Conservation (phyloP, 805 yeast species). For the Candida boleticola region DNA sequence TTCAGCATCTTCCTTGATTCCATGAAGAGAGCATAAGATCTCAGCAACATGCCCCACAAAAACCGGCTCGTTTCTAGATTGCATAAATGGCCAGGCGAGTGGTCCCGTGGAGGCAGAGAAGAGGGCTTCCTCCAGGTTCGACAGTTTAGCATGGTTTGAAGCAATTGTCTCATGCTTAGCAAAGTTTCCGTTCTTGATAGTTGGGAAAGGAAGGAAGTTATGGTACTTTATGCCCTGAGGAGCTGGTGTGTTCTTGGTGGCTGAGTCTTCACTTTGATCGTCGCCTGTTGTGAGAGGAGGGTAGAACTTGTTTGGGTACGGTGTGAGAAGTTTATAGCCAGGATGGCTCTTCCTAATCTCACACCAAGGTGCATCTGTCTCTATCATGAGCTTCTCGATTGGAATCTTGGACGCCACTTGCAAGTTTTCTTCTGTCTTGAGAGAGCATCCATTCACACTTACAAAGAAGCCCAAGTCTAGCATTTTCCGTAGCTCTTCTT, state of each 20-base stretch:
- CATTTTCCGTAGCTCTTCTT: slow-evolving; percentile 57
- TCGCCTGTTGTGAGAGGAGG: slow-evolving; percentile 58
- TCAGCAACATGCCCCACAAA: slow-evolving; percentile 76
- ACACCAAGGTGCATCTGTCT: slow-evolving; percentile 99
- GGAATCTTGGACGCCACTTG: slow-evolving; percentile 70
- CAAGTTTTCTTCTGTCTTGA: slow-evolving; percentile 73
- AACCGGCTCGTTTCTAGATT: slow-evolving; percentile 92
- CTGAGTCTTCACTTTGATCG: background rate
- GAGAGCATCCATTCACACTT: slow-evolving; percentile 91
- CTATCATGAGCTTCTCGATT: slow-evolving; percentile 66
- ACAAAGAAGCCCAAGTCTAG: slow-evolving; percentile 62
- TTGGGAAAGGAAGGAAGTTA: slow-evolving; percentile 57
- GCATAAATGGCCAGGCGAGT: slow-evolving; percentile 52
- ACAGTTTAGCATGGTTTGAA: slow-evolving; percentile 8
- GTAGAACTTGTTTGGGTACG: slow-evolving; percentile 56
- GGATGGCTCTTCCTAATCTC: slow-evolving; percentile 77
- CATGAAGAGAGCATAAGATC: slow-evolving; percentile 33
- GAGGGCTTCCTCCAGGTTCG: slow-evolving; percentile 19
- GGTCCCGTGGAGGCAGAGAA: slow-evolving; percentile 18
- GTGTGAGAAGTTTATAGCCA: slow-evolving; percentile 54
- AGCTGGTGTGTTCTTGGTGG: slow-evolving; percentile 13
- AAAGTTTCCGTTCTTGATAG: slow-evolving; percentile 64
- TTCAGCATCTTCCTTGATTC: slow-evolving; percentile 24
- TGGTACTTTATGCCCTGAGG: slow-evolving; percentile 35
- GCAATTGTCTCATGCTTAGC: slow-evolving; percentile 25